These are phyloP conservation scores for Sclerotinia sclerotiorum DNA, from an alignment of 2,329 filamentous ascomycete species.

Conservation along the genomic window DNA sequence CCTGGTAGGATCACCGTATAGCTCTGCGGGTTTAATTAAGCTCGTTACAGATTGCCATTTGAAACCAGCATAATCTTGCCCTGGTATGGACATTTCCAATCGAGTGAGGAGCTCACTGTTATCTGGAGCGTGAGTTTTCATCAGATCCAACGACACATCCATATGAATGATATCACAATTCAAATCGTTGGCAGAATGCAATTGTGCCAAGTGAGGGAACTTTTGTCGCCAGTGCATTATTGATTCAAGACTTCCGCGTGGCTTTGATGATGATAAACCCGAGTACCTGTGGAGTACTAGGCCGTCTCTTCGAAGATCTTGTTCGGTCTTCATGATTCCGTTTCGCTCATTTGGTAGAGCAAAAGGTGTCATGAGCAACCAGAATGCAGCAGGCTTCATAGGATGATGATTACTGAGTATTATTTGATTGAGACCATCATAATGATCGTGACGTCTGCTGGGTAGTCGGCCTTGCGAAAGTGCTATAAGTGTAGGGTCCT, in stretches of 20 bases:
- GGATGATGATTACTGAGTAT: constrained; percentile 24
- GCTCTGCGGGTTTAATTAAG: constrained; percentile 55
- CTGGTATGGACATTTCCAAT: constrained; percentile 58
- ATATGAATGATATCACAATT: constrained; percentile 62
- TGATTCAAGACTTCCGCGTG: constrained; percentile 48
- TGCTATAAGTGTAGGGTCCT: constrained; percentile 62
- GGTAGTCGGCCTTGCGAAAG: constrained; percentile 49
- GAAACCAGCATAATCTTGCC: constrained; percentile 54
- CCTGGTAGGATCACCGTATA: constrained; percentile 39
- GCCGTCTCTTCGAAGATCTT: constrained; percentile 30
- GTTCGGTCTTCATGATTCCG: constrained; percentile 28
- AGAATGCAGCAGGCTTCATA: constrained; percentile 35
- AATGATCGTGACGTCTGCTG: constrained; percentile 28
- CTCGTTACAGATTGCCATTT: constrained; percentile 61
- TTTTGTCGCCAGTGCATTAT: constrained; percentile 58
- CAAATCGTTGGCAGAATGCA: constrained; percentile 52
- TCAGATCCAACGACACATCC: constrained; percentile 59
- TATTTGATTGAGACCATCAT: constrained; percentile 28
- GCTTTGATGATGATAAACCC: constrained; percentile 26
- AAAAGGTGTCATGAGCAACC: constrained; percentile 35
- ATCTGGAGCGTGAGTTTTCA: constrained; percentile 56
- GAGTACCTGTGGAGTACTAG: constrained; percentile 35
- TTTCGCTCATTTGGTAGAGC: constrained; percentile 29
- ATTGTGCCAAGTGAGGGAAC: constrained; percentile 56
- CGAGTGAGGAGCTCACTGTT: constrained; percentile 61